Evolutionary conservation across 495 filamentous ascomycete species (phyloP).

Genomic region (Penicillium crystallinum): DNA sequence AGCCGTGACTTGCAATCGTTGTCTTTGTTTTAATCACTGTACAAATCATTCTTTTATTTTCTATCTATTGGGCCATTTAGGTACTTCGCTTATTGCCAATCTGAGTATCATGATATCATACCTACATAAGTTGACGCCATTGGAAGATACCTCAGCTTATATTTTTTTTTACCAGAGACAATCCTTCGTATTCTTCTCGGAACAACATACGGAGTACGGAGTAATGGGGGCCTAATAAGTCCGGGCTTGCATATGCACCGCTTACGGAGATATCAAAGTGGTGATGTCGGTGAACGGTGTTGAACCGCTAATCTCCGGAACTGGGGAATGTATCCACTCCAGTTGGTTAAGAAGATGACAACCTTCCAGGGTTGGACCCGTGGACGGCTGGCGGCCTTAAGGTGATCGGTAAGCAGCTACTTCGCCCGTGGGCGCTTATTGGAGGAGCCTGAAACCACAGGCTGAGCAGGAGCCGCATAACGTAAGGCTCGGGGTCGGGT

Average conservation of each 20-base stretch:
- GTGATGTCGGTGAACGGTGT: neutral
- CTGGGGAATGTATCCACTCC: neutral
- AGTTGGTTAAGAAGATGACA: too few relatives aligned
- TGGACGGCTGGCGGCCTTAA: neutral
- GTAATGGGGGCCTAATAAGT: too few relatives aligned
- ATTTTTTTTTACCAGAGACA: too few relatives aligned
- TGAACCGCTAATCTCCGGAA: neutral
- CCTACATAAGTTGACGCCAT: too few relatives aligned
- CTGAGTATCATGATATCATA: too few relatives aligned
- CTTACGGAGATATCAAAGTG: neutral
- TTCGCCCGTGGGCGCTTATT: too few relatives aligned
- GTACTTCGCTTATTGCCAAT: too few relatives aligned
- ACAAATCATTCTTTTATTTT: neutral
- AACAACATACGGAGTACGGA: neutral
- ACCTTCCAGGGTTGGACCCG: too few relatives aligned
- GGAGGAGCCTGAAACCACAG: too few relatives aligned
- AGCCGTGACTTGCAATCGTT: neutral
- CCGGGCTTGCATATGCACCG: too few relatives aligned
- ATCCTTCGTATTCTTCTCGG: too few relatives aligned
- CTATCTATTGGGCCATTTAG: neutral
- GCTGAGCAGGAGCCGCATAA: neutral
- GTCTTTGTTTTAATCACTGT: neutral
- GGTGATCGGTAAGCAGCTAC: neutral
- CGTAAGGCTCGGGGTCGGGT: neutral
- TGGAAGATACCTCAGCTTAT: too few relatives aligned